Evolutionary conservation across 768 basidiomycete genomes (phyloP), one percentile per base, ranked within the genome.

Genomic region (Russula emetica): DNA sequence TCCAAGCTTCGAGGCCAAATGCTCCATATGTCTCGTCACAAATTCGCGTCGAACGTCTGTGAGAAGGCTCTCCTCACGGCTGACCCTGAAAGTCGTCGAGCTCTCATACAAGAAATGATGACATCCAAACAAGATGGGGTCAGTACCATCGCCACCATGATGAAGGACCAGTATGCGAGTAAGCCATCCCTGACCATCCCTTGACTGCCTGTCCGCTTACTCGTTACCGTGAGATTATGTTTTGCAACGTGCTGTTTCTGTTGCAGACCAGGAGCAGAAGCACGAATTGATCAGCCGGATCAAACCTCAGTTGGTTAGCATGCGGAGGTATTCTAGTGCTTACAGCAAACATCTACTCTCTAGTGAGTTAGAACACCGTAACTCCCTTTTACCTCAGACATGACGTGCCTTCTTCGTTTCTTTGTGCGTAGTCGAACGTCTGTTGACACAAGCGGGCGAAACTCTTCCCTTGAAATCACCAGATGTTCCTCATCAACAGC

Each of bases 31-130:
- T 83, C 92, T 1, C 83, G 86, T 58, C 92, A 93, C 73, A 96
- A 96, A 72, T 96, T 92, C 71, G 94, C 93, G 6, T 97, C 94
- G 6, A 98, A 99, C 71, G 96, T 98, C 22, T 90, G 89, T 73
- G 95, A 96, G 76, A 94, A 93, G 74, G 93, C 92, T 6, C 80
- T 96, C 40, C 73, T 85, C 32, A 84, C 80, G 38, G 84, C 89
- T 0, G 82, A 84, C 59, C 38, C 79, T 0, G 85, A 87, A 11
- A 86, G 81, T 65, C 86, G 92, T 51, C 82, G 81, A 10, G 72
- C 75, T 40, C 77, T 98, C 49, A 84, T 98, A 63, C 85, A 92
- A 30, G 95, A 97, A 74, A 84, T 98, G 61, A 82, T 96, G 77
- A 73, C 77, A 2, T 76, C 81, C 14, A 82, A 81, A 66, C 76